Base-by-base conservation (phyloP, 2,329 filamentous ascomycete species). In the Fusarium mundagurra region DNA sequence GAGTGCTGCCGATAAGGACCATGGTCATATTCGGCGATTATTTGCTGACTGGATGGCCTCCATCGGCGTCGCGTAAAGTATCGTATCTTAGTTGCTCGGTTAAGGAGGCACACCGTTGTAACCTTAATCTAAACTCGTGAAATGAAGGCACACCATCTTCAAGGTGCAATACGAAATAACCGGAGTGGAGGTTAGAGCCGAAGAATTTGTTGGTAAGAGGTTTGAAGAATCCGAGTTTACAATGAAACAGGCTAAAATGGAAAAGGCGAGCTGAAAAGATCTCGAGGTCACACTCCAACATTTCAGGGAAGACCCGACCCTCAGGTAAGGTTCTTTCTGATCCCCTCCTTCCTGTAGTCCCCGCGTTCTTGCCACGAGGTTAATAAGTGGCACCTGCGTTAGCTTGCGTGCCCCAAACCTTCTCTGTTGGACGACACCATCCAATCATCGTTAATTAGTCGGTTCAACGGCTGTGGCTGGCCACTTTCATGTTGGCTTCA, bases 1-100 rank as follows among this genome's bases (percentile, higher is more conserved):
- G 76, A 76, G 64, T 53, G 47, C 53, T 61, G 67, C 76, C 76
- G 76, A 74, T 51, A 64, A 41, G 64, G 41, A 38, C 34, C 36
- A 54, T 61, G 47, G 29, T 13, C 36, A 48, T 41, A 38, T 31
- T 70, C 53, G 31, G 31, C 45, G 50, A 70, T 70, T 65, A 60
- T 70, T 70, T 59, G 60, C 53, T 70, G 60, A 64, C n/a, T 39
- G 13, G 45, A 55, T 22, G 39, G 33, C 34, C 22, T 54, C 45
- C 41, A 57, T 61, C 27, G 17, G 27, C 36, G 34, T 36, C 36
- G 29, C 38, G n/a, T 29, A 29, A 36, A 48, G 24, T 31, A 39
- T 69, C 43, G 27, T 18, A 64, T 69, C 50, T 44, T 43, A 34
- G 64, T 57, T 44, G 41, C n/a, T 45, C n/a, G 33, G 18, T n/a